Evolutionary conservation across 2,329 filamentous ascomycete species (phyloP).

Genomic region (Coniella vitis): DNA sequence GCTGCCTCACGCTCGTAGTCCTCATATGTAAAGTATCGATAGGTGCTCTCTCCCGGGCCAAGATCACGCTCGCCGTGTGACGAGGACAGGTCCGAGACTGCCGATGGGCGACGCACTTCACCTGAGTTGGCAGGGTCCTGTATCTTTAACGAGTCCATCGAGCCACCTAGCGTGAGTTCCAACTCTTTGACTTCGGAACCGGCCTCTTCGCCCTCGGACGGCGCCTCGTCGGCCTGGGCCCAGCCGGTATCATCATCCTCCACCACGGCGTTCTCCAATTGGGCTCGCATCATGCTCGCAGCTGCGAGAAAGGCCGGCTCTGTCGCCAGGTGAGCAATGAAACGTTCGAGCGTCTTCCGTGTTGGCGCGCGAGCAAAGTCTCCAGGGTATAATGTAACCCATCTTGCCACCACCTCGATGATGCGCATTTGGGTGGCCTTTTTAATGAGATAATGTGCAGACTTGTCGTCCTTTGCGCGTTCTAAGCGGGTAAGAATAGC

Average conservation of each 20-base stretch:
- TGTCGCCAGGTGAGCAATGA: constrained; percentile 66
- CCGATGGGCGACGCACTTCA: constrained; percentile 36
- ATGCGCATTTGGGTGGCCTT: constrained; percentile 78
- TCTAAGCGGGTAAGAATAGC: constrained; percentile 75
- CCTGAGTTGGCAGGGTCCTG: constrained; percentile 31
- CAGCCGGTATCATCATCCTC: constrained; percentile 91
- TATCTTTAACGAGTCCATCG: constrained; percentile 42
- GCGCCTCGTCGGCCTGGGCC: constrained; percentile 65
- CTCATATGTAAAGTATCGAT: constrained; percentile 62
- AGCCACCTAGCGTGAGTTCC: constrained; percentile 33
- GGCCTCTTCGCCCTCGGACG: constrained; percentile 38
- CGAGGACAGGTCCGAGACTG: constrained; percentile 36
- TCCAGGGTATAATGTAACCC: constrained; percentile 84
- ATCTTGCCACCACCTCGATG: constrained; percentile 77
- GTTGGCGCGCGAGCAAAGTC: constrained; percentile 82
- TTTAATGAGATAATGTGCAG: constrained; percentile 64
- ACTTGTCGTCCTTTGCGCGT: constrained; percentile 57
- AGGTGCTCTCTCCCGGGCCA: constrained; percentile 33
- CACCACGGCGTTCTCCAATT: constrained; percentile 62
- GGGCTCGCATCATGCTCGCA: constrained; percentile 75
- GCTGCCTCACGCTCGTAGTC: constrained; percentile 75
- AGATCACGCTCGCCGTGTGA: constrained; percentile 31
- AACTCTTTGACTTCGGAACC: constrained; percentile 23
- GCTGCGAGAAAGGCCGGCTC: constrained; percentile 79
- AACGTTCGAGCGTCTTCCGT: constrained; percentile 63